These are phyloP conservation scores for Pseudogymnoascus sp. DNA, from an alignment of 2,329 filamentous ascomycete species.

Conservation along the genomic window DNA sequence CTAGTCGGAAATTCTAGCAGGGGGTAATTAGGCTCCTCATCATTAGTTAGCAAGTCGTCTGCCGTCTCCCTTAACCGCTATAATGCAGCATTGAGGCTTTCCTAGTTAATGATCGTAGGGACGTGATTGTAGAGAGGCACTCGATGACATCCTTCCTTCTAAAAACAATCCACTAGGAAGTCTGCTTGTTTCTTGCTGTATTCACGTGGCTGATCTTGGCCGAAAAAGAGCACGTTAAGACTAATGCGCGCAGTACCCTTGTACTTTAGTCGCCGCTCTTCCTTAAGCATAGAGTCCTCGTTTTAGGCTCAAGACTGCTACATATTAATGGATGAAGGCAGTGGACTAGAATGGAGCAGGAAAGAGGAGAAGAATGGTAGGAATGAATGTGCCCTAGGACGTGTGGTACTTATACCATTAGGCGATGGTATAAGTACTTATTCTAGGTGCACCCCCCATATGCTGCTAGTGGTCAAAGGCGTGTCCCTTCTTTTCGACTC, in stretches of 20 bases:
- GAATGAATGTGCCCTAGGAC: not conserved
- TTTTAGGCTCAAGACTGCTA: not conserved
- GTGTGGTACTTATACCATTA: not conserved
- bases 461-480: not conserved
- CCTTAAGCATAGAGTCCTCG: constrained; percentile 1
- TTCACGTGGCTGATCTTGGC: constrained; percentile 12
- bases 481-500: not conserved
- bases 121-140: constrained; percentile 22
- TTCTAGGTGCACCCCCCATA: not conserved
- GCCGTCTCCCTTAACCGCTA: constrained; percentile 8
- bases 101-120: constrained; percentile 23
- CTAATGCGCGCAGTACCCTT: constrained; percentile 11
- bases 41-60: constrained; percentile 10
- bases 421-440: not conserved
- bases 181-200: constrained; percentile 12
- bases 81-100: constrained; percentile 20
- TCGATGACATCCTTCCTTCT: constrained; percentile 9
- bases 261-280: constrained; percentile 8
- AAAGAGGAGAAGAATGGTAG: not conserved
- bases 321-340: not conserved
- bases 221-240: constrained; percentile 12
- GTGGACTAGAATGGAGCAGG: not conserved
- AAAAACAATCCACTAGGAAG: constrained; percentile 12
- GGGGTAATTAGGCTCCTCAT: not conserved
- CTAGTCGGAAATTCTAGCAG: not conserved